Evolutionary conservation across 148 eudicot genomes (phyloP), one percentile per base, ranked within the genome.

Genomic region (Limonium bicolor): DNA sequence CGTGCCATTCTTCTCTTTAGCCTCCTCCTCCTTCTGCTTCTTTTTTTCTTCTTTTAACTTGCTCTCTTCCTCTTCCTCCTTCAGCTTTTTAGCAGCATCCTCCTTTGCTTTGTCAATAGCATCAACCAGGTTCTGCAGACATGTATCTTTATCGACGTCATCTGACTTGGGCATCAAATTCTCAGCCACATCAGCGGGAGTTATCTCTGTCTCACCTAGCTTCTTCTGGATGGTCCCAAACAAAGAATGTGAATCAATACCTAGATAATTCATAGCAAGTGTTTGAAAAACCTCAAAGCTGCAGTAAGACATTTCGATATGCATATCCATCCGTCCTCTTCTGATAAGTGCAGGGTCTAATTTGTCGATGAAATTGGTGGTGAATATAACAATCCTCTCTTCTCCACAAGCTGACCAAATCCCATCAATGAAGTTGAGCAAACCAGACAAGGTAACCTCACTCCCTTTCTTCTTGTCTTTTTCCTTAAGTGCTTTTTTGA

Each of bases 351-450:
- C 72, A 26, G 78, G 65, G 23, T 76, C 78, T 2, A 76, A 62
- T 30, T 72, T 76, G 4, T 76, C 70, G 0, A 68, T 58, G 22
- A 55, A 42, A 48, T 76, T 72, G 0, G 83, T 76, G 0, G 83
- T 62, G 22, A 76, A 76, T 1, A 76, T 47, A 14, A 71, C 62
- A n/a, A 76, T 30, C 31, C 69, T 57, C 17, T 76, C 77, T 0
- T 64, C 69, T 2, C 77, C 61, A 62, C 74, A 76, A 50, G 69
- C 50, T 2, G 74, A 76, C 82, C 81, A 74, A 10, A 70, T 46
- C 14, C 81, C 81, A 19, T 74, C 76, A 6, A 74, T 74, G 36
- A 65, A 74, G 29, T 75, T 75, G 56, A 75, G 24, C n/a, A 75
- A 48, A 35, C 82, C 82, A 5, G 82, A 76, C 5, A 76, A 42